A percentile compares a stretch with the other conserved stretches of the same genome.
Conservation (phyloP, 257 asterid species). For the Paraleonurus japonicus region DNA sequence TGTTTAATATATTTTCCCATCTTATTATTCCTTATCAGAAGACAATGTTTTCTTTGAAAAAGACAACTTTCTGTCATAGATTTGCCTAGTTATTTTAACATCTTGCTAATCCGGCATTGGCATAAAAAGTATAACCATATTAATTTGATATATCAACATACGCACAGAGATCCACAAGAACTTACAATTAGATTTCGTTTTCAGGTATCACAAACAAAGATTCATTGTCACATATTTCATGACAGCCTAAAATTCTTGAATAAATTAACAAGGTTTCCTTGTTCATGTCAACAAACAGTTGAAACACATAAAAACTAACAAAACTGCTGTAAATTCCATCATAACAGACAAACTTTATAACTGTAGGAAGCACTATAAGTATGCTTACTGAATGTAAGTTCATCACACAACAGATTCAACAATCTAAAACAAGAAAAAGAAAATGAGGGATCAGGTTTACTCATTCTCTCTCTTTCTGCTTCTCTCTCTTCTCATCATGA, state of each 20-base stretch:
- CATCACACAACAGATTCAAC: neutral
- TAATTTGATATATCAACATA: no score
- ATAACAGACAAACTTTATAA: neutral
- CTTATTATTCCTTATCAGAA: neutral
- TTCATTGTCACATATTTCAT: neutral
- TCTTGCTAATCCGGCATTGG: neutral
- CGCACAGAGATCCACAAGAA: neutral
- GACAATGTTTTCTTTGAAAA: neutral
- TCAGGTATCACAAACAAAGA: neutral
- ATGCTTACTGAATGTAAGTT: neutral
- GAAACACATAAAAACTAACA: no score
- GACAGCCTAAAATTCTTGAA: neutral
- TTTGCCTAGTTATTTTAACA: neutral
- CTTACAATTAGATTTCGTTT: neutral
- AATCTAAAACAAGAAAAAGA: neutral
- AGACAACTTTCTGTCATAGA: neutral
- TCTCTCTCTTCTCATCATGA: conserved; percentile 5
- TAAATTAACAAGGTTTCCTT: neutral
- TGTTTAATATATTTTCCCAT: neutral
- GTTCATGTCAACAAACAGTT: conserved; percentile 2
- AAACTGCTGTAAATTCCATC: no score
- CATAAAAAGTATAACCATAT: no score
- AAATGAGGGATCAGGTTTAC: conserved; percentile 8
- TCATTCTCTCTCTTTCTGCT: conserved; percentile 8
- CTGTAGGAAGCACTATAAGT: conserved; percentile 22